phyloP scores from a whole-genome alignment of 371 early-diverging fungal species.

The Haplosporangium sp. region DNA sequence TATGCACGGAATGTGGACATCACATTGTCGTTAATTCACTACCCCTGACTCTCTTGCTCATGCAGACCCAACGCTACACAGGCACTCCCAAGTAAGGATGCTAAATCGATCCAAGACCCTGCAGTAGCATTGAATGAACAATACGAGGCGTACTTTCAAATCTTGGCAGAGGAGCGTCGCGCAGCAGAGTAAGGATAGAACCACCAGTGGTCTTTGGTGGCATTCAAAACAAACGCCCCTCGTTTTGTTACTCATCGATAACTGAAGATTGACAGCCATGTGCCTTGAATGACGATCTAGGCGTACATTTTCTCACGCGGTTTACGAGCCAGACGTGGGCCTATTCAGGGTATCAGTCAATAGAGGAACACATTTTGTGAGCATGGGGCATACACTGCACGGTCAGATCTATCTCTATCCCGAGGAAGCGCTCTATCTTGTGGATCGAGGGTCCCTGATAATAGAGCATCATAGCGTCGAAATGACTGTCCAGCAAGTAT shows the following conservation, averaged over 20 bases:
- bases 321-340: constrained; percentile 27
- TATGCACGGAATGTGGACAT: neutral
- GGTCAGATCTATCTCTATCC: constrained; percentile 58
- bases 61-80: constrained; percentile 5
- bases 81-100: constrained; percentile 32
- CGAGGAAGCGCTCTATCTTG: constrained; percentile 66
- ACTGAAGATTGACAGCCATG: too few species aligned
- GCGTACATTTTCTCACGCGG: constrained; percentile 38
- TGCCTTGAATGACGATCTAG: neutral
- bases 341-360: constrained; percentile 36
- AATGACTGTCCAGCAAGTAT: constrained; percentile 42
- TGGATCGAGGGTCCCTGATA: constrained; percentile 58
- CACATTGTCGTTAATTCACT: neutral
- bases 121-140: constrained; percentile 32
- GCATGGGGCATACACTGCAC: constrained; percentile 57
- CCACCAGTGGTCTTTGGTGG: too few species aligned
- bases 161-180: constrained; percentile 41
- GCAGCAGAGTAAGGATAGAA: constrained; percentile 36
- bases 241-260: too few species aligned
- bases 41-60: neutral
- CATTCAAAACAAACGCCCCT: too few species aligned
- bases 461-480: constrained; percentile 28
- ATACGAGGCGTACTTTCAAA: constrained; percentile 36
- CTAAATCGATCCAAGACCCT: constrained; percentile 27
- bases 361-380: constrained; percentile 59